Evolutionary conservation across 1,284 basidiomycete species (phyloP), one percentile per base, ranked within the genome.

Genomic region (Porogramme epimiltina): DNA sequence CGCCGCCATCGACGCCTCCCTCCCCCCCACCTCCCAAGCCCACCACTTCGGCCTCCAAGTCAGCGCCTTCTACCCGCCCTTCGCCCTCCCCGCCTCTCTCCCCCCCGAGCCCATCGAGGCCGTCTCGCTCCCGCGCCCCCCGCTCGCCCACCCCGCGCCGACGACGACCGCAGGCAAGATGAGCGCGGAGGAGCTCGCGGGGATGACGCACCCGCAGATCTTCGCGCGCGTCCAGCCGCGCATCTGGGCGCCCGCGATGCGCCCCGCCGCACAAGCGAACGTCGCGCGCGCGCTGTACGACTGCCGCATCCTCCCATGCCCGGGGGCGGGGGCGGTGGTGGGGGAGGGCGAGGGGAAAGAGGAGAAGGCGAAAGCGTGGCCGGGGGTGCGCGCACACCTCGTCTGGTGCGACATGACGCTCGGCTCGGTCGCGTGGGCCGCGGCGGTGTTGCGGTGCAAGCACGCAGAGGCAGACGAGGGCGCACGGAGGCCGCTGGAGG

Each of bases 391-490:
- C 28, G 58, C 60, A 23, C 53, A 55, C 4, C 33, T 59, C 24
- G 47, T 61, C 2, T 62, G 55, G 58, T 62, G 62, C 49, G 57
- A 63, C 33, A 59, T 59, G 62, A 52, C 58, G 8, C 20, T 45
- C 11, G 54, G 55, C 1, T 51, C 56, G 48, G 42, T 47, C 15
- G 50, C 55, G 16, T 59, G 50, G 52, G 57, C 50, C 3, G 51
- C 45, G 11, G 47, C 50, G 37, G 51, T 48, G 13, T 34, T 58
- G 13, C 49, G 43, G 19, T 37, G 49, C 10, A 28, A 19, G 42
- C 47, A 49, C 22, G 31, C 28, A 10, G 47, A 39, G 13, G 46
- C 50, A 41, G 31, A 53, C 18, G 51, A 43, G 34, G 46, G 49
- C 45, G 19, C 40, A n/a, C 34, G 47, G n/a, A 38, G 59, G 37